Percentiles rank a stretch among this genome's conserved stretches.
These are phyloP conservation scores for Quercus phellos DNA, from an alignment of 331 rosid genomes.

Conservation along the genomic window DNA sequence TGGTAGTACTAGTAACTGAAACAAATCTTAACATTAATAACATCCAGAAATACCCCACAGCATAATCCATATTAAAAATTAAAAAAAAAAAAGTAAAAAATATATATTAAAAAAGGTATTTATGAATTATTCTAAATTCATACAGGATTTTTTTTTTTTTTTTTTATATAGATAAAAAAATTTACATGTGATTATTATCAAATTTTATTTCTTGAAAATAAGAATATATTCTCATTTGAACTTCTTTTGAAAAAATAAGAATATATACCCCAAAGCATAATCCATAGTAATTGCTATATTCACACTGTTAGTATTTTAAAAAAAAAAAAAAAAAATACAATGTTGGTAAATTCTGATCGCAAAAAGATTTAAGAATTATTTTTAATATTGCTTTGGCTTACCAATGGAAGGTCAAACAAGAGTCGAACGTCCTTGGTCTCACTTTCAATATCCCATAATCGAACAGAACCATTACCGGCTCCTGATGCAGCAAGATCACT, in stretches of 20 bases:
- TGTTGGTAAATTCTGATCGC: not conserved
- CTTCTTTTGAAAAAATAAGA: not conserved
- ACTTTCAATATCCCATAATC: constrained; percentile 64
- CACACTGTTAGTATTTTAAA: not conserved
- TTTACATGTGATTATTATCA: not conserved
- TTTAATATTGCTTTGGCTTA: constrained; percentile 38
- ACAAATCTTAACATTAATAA: no score
- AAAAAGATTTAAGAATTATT: constrained; percentile 3
- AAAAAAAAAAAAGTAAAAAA: no score
- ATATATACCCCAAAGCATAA: not conserved
- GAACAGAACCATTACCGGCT: constrained; percentile 82
- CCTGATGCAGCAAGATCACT: constrained; percentile 96
- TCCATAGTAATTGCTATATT: not conserved
- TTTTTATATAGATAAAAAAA: not conserved
- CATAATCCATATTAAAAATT: no score
- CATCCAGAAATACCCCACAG: no score
- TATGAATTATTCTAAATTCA: not conserved
- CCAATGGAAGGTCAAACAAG: constrained; percentile 62
- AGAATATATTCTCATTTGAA: not conserved
- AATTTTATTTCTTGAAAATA: not conserved
- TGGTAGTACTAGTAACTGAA: no score
- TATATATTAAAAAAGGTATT: not conserved
- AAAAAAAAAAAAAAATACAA: no score
- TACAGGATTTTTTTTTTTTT: not conserved
- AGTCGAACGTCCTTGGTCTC: constrained; percentile 58